Evolutionary conservation across 1,139 yeast genomes (phyloP).

Genomic region (Blastobotrys elegans): DNA sequence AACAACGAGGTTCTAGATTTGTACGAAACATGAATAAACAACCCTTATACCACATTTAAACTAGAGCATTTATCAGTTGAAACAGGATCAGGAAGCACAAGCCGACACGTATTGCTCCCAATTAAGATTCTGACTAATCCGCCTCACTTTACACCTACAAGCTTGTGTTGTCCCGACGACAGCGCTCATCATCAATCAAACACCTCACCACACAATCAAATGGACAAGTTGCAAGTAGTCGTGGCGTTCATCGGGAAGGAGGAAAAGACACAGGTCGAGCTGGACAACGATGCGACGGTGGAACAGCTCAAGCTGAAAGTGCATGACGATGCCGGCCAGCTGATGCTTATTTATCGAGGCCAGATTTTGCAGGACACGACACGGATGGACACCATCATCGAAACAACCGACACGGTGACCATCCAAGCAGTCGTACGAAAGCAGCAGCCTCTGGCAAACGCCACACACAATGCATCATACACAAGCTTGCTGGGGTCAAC

Average conservation of each 20-base stretch:
- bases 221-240: neutral
- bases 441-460: neutral
- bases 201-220: no score
- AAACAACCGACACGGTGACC: neutral
- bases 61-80: no score
- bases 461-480: neutral
- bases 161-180: no score
- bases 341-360: constrained; percentile 3
- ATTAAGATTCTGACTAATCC: no score
- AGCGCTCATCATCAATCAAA: no score
- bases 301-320: neutral
- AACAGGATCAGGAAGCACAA: no score
- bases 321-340: neutral
- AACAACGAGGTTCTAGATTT: no score
- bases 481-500: neutral
- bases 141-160: no score
- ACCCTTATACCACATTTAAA: no score
- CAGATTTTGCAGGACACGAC: neutral
- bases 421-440: neutral
- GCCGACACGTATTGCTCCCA: no score
- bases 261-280: neutral
- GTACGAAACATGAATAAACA: no score
- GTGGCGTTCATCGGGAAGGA: neutral
- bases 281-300: neutral
- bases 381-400: neutral